These are phyloP conservation scores for Byssochlamys sp. DNA, from an alignment of 2,329 filamentous ascomycete genomes.

Conservation along the genomic window DNA sequence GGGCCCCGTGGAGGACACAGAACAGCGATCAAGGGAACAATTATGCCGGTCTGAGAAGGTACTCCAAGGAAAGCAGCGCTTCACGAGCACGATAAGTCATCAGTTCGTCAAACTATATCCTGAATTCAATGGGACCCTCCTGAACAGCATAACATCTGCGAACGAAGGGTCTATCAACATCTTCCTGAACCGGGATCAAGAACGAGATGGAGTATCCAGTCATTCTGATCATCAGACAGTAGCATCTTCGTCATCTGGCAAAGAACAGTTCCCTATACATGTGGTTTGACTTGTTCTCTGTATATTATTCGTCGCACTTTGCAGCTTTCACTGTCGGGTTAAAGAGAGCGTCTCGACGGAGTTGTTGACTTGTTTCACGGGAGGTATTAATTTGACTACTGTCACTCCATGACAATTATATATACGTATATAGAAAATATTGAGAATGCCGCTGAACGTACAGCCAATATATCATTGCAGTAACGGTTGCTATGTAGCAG, in stretches of 20 bases:
- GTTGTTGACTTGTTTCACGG: no score
- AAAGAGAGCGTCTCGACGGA: no score
- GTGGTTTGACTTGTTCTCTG: neutral
- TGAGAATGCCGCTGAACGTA: no score
- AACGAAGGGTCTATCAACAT: neutral
- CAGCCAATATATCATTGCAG: no score
- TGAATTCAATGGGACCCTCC: neutral
- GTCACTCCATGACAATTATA: no score
- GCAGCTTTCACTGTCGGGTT: no score
- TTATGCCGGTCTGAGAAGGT: neutral
- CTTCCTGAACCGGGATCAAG: neutral
- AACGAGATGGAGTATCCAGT: neutral
- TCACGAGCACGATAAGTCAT: neutral
- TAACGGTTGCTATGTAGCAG: no score
- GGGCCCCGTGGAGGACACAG: conserved; percentile 1
- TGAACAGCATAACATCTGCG: neutral
- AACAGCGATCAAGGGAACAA: neutral
- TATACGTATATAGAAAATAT: neutral
- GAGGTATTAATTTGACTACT: no score
- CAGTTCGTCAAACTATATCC: neutral
- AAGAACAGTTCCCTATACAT: neutral
- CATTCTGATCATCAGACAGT: neutral
- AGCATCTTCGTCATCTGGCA: neutral
- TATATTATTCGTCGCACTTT: no score
- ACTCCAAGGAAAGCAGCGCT: neutral